These are phyloP conservation scores for Phytophthora colocasiae DNA, from an alignment of 352 stramenopile species.

Conservation along the genomic window DNA sequence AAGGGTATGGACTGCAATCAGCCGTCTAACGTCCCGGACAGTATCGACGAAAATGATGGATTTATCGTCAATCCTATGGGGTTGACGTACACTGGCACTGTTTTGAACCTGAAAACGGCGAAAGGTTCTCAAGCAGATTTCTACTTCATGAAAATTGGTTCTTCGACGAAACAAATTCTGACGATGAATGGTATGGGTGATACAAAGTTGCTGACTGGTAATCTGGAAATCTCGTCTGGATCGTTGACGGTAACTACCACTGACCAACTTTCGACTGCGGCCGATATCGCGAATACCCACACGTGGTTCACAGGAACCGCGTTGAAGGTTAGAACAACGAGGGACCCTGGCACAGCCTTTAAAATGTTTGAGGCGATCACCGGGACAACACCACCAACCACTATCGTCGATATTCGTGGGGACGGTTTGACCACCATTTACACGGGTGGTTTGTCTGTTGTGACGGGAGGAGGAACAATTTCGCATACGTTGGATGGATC, in stretches of 20 bases:
- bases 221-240: slow-evolving; percentile 62
- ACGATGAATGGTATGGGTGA: slow-evolving; percentile 65
- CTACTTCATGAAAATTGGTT: slow-evolving; percentile 67
- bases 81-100: slow-evolving; percentile 56
- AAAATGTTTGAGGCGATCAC: slow-evolving; percentile 56
- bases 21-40: slow-evolving; percentile 67
- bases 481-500: slow-evolving; percentile 26
- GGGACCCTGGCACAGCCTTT: background rate
- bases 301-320: slow-evolving; percentile 40
- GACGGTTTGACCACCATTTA: slow-evolving; percentile 59
- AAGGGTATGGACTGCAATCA: slow-evolving; percentile 77
- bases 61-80: slow-evolving; percentile 74
- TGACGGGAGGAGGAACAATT: slow-evolving; percentile 54
- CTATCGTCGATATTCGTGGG: slow-evolving; percentile 50
- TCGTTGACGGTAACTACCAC: slow-evolving; percentile 53
- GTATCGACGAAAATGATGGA: slow-evolving; percentile 73
- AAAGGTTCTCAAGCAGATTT: slow-evolving; percentile 71
- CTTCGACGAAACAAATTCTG: slow-evolving; percentile 48
- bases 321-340: slow-evolving; percentile 42
- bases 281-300: slow-evolving; percentile 50
- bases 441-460: slow-evolving; percentile 44
- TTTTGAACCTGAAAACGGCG: slow-evolving; percentile 68
- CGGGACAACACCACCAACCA: slow-evolving; percentile 12
- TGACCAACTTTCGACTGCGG: slow-evolving; percentile 18
- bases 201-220: slow-evolving; percentile 54